These are phyloP conservation scores for Penicillium silybi DNA, from an alignment of 495 filamentous ascomycete genomes.

Conservation along the genomic window DNA sequence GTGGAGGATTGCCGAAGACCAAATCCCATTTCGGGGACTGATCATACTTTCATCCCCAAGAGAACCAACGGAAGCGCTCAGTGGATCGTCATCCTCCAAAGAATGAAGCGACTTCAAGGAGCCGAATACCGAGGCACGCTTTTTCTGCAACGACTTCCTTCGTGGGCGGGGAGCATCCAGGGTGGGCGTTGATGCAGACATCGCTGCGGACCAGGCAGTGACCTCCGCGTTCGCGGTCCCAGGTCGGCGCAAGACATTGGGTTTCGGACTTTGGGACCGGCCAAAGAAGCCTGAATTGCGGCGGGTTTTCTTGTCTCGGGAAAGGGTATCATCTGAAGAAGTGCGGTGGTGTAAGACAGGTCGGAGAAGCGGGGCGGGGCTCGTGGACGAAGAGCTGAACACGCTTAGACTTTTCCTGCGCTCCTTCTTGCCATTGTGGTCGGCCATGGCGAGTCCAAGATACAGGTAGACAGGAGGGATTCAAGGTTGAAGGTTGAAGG, in stretches of 20 bases:
- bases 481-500: neutral
- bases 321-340: constrained; percentile 35
- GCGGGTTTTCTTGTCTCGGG: constrained; percentile 35
- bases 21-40: constrained; percentile 33
- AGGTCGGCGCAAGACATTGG: constrained; percentile 29
- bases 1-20: constrained; percentile 50
- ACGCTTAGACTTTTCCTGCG: constrained; percentile 45
- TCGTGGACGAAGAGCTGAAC: constrained; percentile 32
- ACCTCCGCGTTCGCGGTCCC: constrained; percentile 29
- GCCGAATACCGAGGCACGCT: constrained; percentile 53
- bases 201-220: constrained; percentile 18
- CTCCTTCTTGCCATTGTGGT: constrained; percentile 34
- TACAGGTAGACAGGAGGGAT: neutral
- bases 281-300: constrained; percentile 47
- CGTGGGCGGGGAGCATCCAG: constrained; percentile 31
- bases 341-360: constrained; percentile 32
- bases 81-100: constrained; percentile 46
- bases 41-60: constrained; percentile 28
- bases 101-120: constrained; percentile 53
- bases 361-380: constrained; percentile 17
- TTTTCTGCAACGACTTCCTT: constrained; percentile 47
- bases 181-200: constrained; percentile 19
- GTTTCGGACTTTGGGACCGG: constrained; percentile 22
- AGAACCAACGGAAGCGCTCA: constrained; percentile 33
- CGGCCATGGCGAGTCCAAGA: constrained; percentile 34